Percentiles rank a stretch among this genome's conserved stretches.
phyloP scores from a whole-genome alignment of 352 stramenopile genomes.

The Pythium dissotocum region DNA sequence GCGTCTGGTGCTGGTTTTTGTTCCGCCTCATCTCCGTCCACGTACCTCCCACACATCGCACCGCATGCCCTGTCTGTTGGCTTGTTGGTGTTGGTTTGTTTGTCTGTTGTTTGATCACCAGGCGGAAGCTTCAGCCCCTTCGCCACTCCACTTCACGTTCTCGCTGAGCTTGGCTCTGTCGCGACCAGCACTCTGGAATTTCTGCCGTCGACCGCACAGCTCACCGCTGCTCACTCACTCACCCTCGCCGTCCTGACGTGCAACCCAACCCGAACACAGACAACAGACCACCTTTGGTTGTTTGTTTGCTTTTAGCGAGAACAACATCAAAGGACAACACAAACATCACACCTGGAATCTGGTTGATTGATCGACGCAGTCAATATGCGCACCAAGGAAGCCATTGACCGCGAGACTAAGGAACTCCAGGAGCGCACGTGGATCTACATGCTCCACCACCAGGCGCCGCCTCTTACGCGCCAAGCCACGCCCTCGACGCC shows the following conservation, averaged over 20 bases:
- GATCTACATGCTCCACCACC: slow-evolving; percentile 60
- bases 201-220: slow-evolving; percentile 7
- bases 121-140: background rate
- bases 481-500: slow-evolving; percentile 14
- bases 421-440: slow-evolving; percentile 48
- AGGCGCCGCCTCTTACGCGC: slow-evolving; percentile 39
- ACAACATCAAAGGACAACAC: too few relatives aligned
- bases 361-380: too few relatives aligned
- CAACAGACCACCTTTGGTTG: too few relatives aligned
- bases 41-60: slow-evolving; percentile 21
- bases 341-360: too few relatives aligned
- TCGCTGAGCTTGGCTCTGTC: slow-evolving; percentile 4
- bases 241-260: too few relatives aligned
- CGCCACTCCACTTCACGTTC: background rate
- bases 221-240: background rate
- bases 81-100: slow-evolving; percentile 6
- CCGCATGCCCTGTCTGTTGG: slow-evolving; percentile 14
- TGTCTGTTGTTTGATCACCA: slow-evolving; percentile 19
- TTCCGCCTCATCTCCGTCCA: slow-evolving; percentile 27
- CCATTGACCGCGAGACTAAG: slow-evolving; percentile 38
- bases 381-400: slow-evolving; percentile 52
- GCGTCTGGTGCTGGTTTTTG: slow-evolving; percentile 13
- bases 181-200: slow-evolving; percentile 32
- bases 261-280: slow-evolving; percentile 14
- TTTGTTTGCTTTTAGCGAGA: too few relatives aligned